Base-by-base conservation (phyloP, 345 rosid genomes). In the Euphorbia lathyris region DNA sequence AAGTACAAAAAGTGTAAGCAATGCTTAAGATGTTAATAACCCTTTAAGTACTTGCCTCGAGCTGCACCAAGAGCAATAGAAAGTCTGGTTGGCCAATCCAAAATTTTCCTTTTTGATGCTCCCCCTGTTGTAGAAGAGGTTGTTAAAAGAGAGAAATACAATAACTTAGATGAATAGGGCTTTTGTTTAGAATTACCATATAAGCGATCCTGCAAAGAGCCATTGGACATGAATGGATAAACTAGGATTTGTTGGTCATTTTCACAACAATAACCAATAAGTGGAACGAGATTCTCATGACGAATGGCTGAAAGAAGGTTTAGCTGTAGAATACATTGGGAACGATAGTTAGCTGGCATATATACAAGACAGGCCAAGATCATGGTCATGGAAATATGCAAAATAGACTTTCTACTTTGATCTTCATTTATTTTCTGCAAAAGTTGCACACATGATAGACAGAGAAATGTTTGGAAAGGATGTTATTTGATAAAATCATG, bases 21-120 rank as follows among this genome's bases (percentile, higher is more conserved):
- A n/a, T 26, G 25, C 52, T 36, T 12, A 48, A 43, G 62, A 56
- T 6, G 23, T 5, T 23, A 10, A 22, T 55, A 55, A 20, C 3
- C 10, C 22, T 47, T 47, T 22, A 5, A 25, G 25, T 67, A 69
- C 80, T 78, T 80, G 75, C 95, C 95, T 78, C 86, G 79, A 48
- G 95, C 91, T 67, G 90, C 80, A 50, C 91, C 91, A 57, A 85
- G 84, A 60, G 95, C 90, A 68, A 87, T 76, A 30, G 89, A 87
- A 66, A 87, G 88, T 80, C 88, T 79, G 20, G 88, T 86, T 73
- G 90, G 86, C 92, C 92, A 88, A 73, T 88, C 92, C 72, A 86
- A 80, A 58, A 82, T 68, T 81, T 88, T 86, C 65, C 91, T 80
- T 72, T 82, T 82, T 52, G 89, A 72, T 50, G 88, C 94, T 71